Evolutionary conservation across 2,329 filamentous ascomycete species (phyloP), one percentile per base, ranked within the genome.

Genomic region (Sporothrix protearum): DNA sequence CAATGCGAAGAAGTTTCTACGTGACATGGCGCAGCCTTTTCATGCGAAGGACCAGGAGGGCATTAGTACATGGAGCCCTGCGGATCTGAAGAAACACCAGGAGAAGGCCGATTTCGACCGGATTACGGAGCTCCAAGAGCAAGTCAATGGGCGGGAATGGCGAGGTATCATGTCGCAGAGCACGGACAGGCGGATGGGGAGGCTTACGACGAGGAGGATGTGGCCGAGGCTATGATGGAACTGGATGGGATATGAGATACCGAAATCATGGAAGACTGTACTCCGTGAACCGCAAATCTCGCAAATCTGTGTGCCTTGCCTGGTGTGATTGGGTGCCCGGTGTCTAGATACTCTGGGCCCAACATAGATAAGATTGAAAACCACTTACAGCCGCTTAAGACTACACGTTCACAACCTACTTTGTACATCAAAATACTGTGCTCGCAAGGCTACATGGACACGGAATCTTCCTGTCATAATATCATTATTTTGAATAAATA

Each of bases 21-120:
- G 92, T 73, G 90, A 89, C 33, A 99, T 99, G 93, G 94, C 93
- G 4, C 93, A 96, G 79, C 94, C 94, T 3, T 97, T 97, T 82
- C 88, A 88, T 59, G 84, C 89, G 0, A 90, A 88, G 75, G 91
- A 97, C 79, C 94, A 97, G 77, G 94, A 97, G 75, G 96, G 95
- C 0, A 92, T 97, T 77, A 74, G 72, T 42, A 75, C 80, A 10
- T 99, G 96, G 96, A 94, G 91, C 72, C 83, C 92, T 53, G 87
- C 88, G 33, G 75, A 77, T 47, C 51, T 76, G 30, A 85, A 83
- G 67, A 70, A 63, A 55, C 91, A 97, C 81, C 91, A 96, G 83
- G 87, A 89, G 79, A 93, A 92, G 81, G 83, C 88, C 76, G 91
- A 92, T 73, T 83, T 89, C 74, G 90, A 92, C 75, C 86, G 83